phyloP scores from a whole-genome alignment of 225 moss, liverwort and hornwort species.

The Rhytidiadelphus loreus region DNA sequence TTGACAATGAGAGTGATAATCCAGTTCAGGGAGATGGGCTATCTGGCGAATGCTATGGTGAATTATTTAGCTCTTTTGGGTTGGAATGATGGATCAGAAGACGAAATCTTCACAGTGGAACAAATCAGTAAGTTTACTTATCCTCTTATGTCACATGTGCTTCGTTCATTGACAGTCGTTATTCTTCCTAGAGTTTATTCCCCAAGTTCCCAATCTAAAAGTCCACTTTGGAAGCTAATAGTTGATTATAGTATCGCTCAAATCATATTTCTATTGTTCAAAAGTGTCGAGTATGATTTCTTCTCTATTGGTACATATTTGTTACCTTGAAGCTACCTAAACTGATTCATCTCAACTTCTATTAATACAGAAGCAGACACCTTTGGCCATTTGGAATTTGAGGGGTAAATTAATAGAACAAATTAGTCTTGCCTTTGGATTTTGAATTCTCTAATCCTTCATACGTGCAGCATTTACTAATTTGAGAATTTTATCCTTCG shows the following conservation, averaged over 20 bases:
- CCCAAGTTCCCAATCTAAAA: not conserved
- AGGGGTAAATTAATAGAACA: not conserved
- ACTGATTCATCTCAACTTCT: not conserved
- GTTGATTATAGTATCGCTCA: not conserved
- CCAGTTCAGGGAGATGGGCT: constrained; percentile 97
- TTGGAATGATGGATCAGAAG: constrained; percentile 98
- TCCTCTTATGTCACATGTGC: not conserved
- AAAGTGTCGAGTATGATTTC: not conserved
- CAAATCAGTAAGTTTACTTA: constrained; percentile 45
- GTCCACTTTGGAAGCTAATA: not conserved
- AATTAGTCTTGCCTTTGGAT: not conserved
- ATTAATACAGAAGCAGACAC: not conserved
- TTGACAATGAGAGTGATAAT: constrained; percentile 8
- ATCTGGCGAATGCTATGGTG: constrained; percentile 80
- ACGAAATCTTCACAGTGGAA: constrained; percentile 75
- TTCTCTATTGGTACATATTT: not conserved
- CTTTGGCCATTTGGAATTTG: not conserved
- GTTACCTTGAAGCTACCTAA: not conserved
- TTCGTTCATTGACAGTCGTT: not conserved
- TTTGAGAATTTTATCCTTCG: not conserved
- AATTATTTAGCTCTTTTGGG: constrained; percentile 93
- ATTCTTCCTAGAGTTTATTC: not conserved
- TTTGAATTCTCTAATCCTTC: not conserved
- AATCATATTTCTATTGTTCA: not conserved
- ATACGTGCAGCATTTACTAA: not conserved